A percentile compares a stretch with the other conserved stretches of the same genome.
phyloP scores from a whole-genome alignment of 2,329 filamentous ascomycete species.

The Alternaria ventricosa region DNA sequence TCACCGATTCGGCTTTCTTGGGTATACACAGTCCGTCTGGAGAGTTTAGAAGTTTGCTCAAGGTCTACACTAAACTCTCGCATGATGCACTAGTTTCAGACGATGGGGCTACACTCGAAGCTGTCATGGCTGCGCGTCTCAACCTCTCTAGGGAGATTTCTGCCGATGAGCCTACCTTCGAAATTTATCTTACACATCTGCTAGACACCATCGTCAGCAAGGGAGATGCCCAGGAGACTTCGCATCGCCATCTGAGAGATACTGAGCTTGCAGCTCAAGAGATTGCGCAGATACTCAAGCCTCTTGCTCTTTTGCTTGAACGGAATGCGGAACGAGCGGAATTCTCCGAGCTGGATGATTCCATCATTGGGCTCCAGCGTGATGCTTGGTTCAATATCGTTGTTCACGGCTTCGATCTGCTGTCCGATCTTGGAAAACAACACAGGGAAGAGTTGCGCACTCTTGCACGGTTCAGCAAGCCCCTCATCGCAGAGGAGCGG shows the following conservation, averaged over 20 bases:
- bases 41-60: conserved; percentile 86
- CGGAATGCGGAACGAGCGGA: conserved; percentile 61
- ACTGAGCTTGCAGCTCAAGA: conserved; percentile 83
- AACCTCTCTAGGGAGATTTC: conserved; percentile 75
- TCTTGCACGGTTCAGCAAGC: conserved; percentile 85
- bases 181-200: conserved; percentile 82
- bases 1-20: conserved; percentile 79
- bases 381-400: conserved; percentile 99
- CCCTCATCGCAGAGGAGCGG: conserved; percentile 85
- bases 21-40: conserved; percentile 77
- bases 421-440: conserved; percentile 74
- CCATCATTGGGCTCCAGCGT: conserved; percentile 72
- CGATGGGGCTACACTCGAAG: conserved; percentile 70
- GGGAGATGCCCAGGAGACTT: conserved; percentile 80
- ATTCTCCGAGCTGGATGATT: conserved; percentile 58
- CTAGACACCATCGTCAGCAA: conserved; percentile 88
- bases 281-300: conserved; percentile 85
- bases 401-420: conserved; percentile 84
- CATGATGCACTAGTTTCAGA: conserved; percentile 75
- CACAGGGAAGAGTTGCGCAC: conserved; percentile 79
- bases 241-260: conserved; percentile 75
- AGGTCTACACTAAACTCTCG: conserved; percentile 78
- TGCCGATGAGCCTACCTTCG: conserved; percentile 75
- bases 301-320: conserved; percentile 84
- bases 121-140: conserved; percentile 80